A percentile compares a stretch with the other conserved stretches of the same genome.
Conservation (phyloP, 2,329 filamentous ascomycete species). For the Ascomycota sp. region DNA sequence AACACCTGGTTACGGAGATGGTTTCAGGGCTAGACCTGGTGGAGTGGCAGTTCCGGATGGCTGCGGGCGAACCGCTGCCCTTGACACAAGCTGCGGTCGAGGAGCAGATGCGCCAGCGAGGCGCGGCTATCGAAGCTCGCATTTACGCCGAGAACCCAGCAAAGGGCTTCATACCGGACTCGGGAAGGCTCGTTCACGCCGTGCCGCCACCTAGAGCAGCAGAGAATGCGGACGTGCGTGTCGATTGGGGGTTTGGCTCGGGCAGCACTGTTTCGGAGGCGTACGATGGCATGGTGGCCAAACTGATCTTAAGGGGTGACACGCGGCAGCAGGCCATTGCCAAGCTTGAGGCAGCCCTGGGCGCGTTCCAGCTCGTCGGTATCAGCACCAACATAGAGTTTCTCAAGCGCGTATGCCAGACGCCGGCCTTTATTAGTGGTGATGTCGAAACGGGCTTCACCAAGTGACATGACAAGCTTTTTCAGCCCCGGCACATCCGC, state of each 20-base stretch:
- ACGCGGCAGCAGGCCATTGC: slow-evolving; percentile 64
- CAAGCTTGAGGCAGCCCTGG: slow-evolving; percentile 60
- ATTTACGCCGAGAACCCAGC: slow-evolving; percentile 95
- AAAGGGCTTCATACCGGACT: slow-evolving; percentile 83
- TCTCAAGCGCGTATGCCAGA: slow-evolving; percentile 68
- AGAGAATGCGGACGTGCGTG: slow-evolving; percentile 52
- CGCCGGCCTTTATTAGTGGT: slow-evolving; percentile 62
- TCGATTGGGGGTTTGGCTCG: slow-evolving; percentile 81
- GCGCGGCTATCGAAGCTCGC: slow-evolving; percentile 82
- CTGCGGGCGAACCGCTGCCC: slow-evolving; percentile 34
- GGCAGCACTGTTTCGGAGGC: slow-evolving; percentile 86
- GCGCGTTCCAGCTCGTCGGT: slow-evolving; percentile 81
- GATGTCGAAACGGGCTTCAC: slow-evolving; percentile 95
- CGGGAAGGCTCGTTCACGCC: slow-evolving; percentile 69
- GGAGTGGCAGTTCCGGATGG: slow-evolving; percentile 81
- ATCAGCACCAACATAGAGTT: slow-evolving; percentile 95
- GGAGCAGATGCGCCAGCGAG: slow-evolving; percentile 48
- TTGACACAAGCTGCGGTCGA: slow-evolving; percentile 46
- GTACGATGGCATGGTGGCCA: slow-evolving; percentile 98
- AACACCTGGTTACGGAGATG: slow-evolving; percentile 75
- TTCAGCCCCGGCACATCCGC: slow-evolving; percentile 37
- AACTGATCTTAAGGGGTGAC: slow-evolving; percentile 75
- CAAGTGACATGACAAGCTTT: slow-evolving; percentile 66
- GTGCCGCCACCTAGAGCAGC: slow-evolving; percentile 44
- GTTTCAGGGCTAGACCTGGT: slow-evolving; percentile 58